Evolutionary conservation across 495 filamentous ascomycete genomes (phyloP).

Genomic region (Aspergillus baeticus): DNA sequence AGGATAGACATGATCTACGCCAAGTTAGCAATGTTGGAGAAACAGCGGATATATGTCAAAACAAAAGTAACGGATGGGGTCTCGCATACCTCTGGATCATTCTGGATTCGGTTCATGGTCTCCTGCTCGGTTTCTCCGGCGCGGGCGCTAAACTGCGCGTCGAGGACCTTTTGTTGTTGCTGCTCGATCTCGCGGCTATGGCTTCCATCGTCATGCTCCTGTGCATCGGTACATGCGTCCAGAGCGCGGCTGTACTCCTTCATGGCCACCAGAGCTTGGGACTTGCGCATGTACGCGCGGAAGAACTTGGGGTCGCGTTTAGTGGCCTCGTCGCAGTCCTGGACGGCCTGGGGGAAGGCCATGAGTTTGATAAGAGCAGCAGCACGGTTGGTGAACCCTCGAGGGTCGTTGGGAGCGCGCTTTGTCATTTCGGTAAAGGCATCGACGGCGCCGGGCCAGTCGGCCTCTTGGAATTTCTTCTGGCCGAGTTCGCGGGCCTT

Average conservation of each 20-base stretch:
- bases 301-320: constrained; percentile 91
- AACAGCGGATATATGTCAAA: too few species aligned
- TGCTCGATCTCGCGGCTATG: constrained; percentile 88
- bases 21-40: constrained; percentile 31
- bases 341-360: constrained; percentile 87
- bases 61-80: too few species aligned
- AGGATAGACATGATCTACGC: constrained; percentile 84
- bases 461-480: constrained; percentile 90
- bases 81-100: constrained; percentile 80
- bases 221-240: constrained; percentile 82
- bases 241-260: constrained; percentile 93
- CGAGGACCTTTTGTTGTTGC: constrained; percentile 91
- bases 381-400: constrained; percentile 95
- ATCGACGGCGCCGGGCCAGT: constrained; percentile 94
- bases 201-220: constrained; percentile 72
- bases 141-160: constrained; percentile 81
- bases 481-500: constrained; percentile 94
- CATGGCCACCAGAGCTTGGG: constrained; percentile 92
- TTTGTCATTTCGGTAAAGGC: constrained; percentile 98
- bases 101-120: constrained; percentile 86
- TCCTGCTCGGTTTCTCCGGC: constrained; percentile 97
- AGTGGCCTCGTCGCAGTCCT: constrained; percentile 90
- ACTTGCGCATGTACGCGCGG: constrained; percentile 91
- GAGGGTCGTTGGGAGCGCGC: constrained; percentile 86
- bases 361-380: constrained; percentile 96